These are phyloP conservation scores for Mucor piriformis DNA, from an alignment of 371 early-diverging fungal species.

Conservation along the genomic window DNA sequence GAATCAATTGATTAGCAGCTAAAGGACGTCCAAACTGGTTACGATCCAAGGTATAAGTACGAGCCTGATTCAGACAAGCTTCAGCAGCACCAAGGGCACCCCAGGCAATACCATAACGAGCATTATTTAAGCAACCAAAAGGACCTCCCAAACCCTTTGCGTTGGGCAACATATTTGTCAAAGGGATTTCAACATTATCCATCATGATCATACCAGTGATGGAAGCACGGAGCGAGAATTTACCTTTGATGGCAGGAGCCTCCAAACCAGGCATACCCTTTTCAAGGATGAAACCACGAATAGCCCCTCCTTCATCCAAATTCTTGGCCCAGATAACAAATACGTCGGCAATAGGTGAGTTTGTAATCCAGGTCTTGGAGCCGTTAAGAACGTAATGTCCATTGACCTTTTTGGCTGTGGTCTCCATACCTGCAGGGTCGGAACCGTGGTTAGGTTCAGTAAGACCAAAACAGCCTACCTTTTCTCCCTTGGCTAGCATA, in stretches of 20 bases:
- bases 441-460: slow-evolving; percentile 99
- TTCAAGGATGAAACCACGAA: slow-evolving; percentile 95
- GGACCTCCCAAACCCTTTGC: slow-evolving; percentile 95
- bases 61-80: slow-evolving; percentile 85
- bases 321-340: slow-evolving; percentile 98
- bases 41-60: slow-evolving; percentile 89
- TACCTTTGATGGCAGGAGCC: slow-evolving; percentile 93
- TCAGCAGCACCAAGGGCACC: slow-evolving; percentile 98
- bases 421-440: slow-evolving; percentile 95
- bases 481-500: slow-evolving; percentile 80
- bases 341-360: slow-evolving; percentile 98
- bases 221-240: slow-evolving; percentile 94
- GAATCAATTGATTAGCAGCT: slow-evolving; percentile 95
- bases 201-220: slow-evolving; percentile 98
- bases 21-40: slow-evolving; percentile 93
- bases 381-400: slow-evolving; percentile 86
- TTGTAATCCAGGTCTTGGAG: slow-evolving; percentile 98
- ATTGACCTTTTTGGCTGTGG: slow-evolving; percentile 77
- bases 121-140: slow-evolving; percentile 97
- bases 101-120: slow-evolving; percentile 97
- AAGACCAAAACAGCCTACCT: slow-evolving; percentile 93
- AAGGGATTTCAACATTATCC: slow-evolving; percentile 95
- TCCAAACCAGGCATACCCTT: slow-evolving; percentile 87
- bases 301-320: slow-evolving; percentile 76
- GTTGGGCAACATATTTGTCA: slow-evolving; percentile 86